Evolutionary conservation across 208 protist genomes (phyloP), one percentile per base, ranked within the genome.

Genomic region (Leishmania major): DNA sequence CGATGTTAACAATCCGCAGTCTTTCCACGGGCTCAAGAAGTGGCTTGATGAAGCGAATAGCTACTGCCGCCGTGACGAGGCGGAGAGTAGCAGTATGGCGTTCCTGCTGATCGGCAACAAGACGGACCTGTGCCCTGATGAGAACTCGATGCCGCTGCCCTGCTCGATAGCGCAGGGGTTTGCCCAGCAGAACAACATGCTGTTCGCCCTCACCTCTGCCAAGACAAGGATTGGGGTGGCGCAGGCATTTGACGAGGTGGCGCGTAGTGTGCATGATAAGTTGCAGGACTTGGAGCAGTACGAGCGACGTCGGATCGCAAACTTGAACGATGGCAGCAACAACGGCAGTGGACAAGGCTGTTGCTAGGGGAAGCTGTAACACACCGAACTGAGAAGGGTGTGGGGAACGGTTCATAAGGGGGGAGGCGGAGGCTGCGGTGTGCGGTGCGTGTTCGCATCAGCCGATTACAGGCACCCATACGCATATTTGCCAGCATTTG

Each of bases 31-130:
- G 28, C 78, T 98, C 13, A 71, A 84, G 64, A 87, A 88, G 77
- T 98, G 95, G 95, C 75, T 98, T 17, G 87, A 95, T 11, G 94
- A 97, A 80, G 86, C 92, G 28, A 82, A 88, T 31, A 81, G 67
- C 55, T 97, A 96, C 84, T 88, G 89, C 81, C 71, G 80, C 47
- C 79, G 81, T n/a, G 84, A 84, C 70, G 88, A 83, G 53, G 71
- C 51, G 22, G 88, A 87, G 71, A 75, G 80, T 31, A 78, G 78
- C 47, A 80, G 84, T n/a, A 84, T 92, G 3, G 85, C 92, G 35
- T 96, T 92, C 57, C 57, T 98, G 76, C 83, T 98, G 6, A 91
- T 98, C 73, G 95, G 93, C 3, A 98, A 98, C 82, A 98, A 98
- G 79, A 90, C 83, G 2, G 95, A 97, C 79, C 76, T 89, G 45